phyloP scores from a whole-genome alignment of 495 filamentous ascomycete genomes.

The Astrothelium subdiscretum region DNA sequence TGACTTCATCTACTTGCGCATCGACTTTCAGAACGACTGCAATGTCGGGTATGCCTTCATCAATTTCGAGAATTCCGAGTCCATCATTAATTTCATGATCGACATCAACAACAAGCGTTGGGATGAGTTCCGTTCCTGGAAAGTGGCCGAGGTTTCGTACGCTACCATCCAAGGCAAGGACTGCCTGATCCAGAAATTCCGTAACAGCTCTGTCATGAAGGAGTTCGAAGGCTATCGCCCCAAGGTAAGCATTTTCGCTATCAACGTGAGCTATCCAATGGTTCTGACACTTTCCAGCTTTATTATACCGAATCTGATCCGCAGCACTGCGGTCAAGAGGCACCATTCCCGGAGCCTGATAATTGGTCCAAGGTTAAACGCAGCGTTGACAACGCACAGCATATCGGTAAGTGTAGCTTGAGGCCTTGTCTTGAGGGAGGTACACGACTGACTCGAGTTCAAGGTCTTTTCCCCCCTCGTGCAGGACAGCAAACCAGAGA shows the following conservation, averaged over 20 bases:
- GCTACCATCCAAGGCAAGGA: constrained; percentile 90
- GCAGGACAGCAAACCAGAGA: constrained; percentile 62
- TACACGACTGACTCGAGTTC: background rate
- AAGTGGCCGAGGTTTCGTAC: constrained; percentile 77
- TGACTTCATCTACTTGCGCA: constrained; percentile 92
- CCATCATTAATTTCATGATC: constrained; percentile 15
- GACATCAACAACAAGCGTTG: constrained; percentile 40
- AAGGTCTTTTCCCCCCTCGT: constrained; percentile 51
- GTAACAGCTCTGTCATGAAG: constrained; percentile 90
- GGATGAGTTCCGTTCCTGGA: constrained; percentile 26
- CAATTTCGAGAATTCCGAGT: constrained; percentile 73
- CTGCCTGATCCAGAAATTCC: constrained; percentile 83
- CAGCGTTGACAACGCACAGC: constrained; percentile 73
- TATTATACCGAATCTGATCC: constrained; percentile 32
- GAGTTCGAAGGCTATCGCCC: constrained; percentile 72
- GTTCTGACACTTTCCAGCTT: constrained; percentile 30
- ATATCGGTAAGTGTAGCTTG: constrained; percentile 48
- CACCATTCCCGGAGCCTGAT: constrained; percentile 62
- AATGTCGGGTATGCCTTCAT: constrained; percentile 98
- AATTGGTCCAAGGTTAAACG: constrained; percentile 78
- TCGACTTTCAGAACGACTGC: constrained; percentile 36
- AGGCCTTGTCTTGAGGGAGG: background rate
- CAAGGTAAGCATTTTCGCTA: constrained; percentile 43
- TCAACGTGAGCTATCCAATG: background rate
- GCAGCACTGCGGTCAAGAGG: constrained; percentile 42